Percentiles rank a stretch among this genome's conserved stretches.
These are phyloP conservation scores for Fraxinus quadrangulata DNA, from an alignment of 257 asterid genomes.

Conservation along the genomic window DNA sequence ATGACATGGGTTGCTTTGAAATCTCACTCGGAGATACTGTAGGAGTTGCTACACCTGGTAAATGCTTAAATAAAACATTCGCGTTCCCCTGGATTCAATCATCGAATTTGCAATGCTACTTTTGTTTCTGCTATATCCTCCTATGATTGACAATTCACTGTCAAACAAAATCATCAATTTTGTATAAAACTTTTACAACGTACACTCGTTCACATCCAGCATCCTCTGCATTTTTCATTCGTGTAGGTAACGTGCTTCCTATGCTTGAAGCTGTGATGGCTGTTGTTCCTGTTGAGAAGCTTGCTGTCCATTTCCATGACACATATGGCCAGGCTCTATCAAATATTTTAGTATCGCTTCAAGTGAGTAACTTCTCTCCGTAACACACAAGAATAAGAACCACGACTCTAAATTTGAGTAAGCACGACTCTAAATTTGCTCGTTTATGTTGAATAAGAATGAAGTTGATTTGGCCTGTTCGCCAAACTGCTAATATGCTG, in stretches of 20 bases:
- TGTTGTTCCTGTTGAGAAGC: conserved; percentile 80
- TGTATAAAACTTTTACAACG: not conserved
- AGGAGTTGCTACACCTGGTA: conserved; percentile 95
- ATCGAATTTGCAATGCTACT: too few species aligned
- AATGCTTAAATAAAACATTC: not conserved
- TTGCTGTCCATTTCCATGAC: conserved; percentile 94
- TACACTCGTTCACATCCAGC: not conserved
- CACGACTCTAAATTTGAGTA: not conserved
- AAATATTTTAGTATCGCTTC: conserved; percentile 84
- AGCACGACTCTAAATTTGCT: not conserved
- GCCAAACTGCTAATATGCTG: not conserved
- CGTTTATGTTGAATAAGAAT: not conserved
- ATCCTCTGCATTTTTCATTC: not conserved
- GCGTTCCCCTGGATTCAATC: not conserved
- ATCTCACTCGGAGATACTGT: conserved; percentile 90
- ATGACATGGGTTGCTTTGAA: conserved; percentile 93
- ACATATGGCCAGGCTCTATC: conserved; percentile 91
- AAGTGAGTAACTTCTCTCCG: conserved; percentile 51
- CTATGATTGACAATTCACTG: too few species aligned
- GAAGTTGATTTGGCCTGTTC: not conserved
- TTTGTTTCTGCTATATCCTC: too few species aligned
- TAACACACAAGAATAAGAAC: not conserved
- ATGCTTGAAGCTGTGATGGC: conserved; percentile 94
- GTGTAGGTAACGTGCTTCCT: conserved; percentile 71
- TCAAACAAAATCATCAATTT: too few species aligned